Percentiles rank a stretch among this genome's conserved stretches.
These are phyloP conservation scores for Hibiscus tridactylites DNA, from an alignment of 345 rosid species.

Conservation along the genomic window DNA sequence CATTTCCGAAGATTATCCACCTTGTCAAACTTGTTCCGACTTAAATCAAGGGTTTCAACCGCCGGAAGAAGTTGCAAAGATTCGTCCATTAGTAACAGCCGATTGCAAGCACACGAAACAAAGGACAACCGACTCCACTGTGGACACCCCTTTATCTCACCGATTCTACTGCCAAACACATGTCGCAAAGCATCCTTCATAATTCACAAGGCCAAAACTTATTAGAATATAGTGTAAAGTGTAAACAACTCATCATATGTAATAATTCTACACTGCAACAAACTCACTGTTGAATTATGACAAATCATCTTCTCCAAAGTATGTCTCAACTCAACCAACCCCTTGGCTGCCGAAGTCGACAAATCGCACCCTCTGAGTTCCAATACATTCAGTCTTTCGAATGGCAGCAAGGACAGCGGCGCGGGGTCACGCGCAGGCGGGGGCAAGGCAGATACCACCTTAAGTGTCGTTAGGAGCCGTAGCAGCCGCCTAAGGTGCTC, in stretches of 20 bases:
- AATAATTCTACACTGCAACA: no score
- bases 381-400: constrained; percentile 60
- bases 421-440: constrained; percentile 84
- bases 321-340: constrained; percentile 75
- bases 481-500: constrained; percentile 91
- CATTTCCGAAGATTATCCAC: constrained; percentile 83
- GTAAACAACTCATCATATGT: no score
- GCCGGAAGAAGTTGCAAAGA: constrained; percentile 94
- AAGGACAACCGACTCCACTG: constrained; percentile 80
- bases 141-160: constrained; percentile 69
- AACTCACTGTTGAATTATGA: constrained; percentile 67
- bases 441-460: constrained; percentile 73
- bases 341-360: constrained; percentile 85
- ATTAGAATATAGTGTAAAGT: no score
- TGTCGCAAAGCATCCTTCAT: constrained; percentile 63
- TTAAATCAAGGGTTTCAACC: constrained; percentile 92
- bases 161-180: constrained; percentile 87
- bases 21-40: constrained; percentile 85
- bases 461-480: constrained; percentile 64
- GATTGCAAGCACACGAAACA: constrained; percentile 80
- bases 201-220: no score
- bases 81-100: constrained; percentile 89
- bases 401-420: constrained; percentile 75
- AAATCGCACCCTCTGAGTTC: constrained; percentile 92
- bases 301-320: constrained; percentile 89